phyloP scores from a whole-genome alignment of 1,284 basidiomycete genomes.

The Puccinia triticina region DNA sequence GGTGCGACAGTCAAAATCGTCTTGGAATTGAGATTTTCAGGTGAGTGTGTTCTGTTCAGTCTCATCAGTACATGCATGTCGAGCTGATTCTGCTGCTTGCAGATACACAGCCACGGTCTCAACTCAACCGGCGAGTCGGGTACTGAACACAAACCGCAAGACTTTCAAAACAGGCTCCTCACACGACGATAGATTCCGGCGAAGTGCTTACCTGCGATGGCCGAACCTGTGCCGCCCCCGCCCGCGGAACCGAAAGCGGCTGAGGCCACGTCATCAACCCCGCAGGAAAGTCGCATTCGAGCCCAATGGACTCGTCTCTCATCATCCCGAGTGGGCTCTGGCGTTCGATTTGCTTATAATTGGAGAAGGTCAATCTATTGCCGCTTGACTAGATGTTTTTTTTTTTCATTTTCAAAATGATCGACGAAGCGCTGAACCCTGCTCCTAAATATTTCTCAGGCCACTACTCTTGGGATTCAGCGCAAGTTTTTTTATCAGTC shows the following conservation, averaged over 20 bases:
- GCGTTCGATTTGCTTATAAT: slow-evolving; percentile 37
- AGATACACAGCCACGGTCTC: neutral
- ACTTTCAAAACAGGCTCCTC: too few relatives aligned
- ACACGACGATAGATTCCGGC: neutral
- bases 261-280: neutral
- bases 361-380: slow-evolving; percentile 36
- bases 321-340: slow-evolving; percentile 38
- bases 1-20: neutral
- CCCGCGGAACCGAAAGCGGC: neutral
- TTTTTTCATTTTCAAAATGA: neutral
- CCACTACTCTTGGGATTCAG: slow-evolving; percentile 44
- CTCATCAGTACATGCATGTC: neutral
- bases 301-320: slow-evolving; percentile 43
- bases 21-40: neutral
- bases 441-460: neutral
- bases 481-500: slow-evolving; percentile 46
- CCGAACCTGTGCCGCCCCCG: slow-evolving; percentile 12
- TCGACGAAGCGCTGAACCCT: neutral
- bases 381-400: neutral
- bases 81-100: neutral
- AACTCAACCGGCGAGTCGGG: neutral
- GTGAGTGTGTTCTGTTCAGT: neutral
- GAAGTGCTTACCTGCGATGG: neutral
- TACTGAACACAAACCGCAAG: neutral
- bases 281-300: slow-evolving; percentile 8